Conservation (phyloP, 768 basidiomycete genomes). For the Cystobasidiopsis lactophilus region DNA sequence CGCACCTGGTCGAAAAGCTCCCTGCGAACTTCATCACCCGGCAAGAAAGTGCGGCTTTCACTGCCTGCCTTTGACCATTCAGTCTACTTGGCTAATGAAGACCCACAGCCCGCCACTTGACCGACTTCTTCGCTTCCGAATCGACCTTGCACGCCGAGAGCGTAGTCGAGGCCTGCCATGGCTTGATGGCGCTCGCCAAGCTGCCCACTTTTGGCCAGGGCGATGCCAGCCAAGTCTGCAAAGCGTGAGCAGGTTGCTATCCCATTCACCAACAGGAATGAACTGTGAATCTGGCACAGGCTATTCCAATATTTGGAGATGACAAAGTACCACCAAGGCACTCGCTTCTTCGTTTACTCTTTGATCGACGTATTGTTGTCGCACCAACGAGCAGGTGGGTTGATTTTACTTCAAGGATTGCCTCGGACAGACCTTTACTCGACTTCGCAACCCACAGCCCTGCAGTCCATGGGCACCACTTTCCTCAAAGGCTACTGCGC, state of each 20-base stretch:
- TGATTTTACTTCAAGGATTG: too few species aligned
- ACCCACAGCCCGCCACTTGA: constrained; percentile 50
- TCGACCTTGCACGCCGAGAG: constrained; percentile 47
- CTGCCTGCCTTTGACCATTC: neutral
- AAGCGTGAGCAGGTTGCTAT: constrained; percentile 34
- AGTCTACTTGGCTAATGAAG: neutral
- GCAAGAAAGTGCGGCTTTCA: constrained; percentile 49
- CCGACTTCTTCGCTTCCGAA: constrained; percentile 62
- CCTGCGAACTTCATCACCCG: constrained; percentile 45
- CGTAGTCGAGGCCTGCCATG: constrained; percentile 56
- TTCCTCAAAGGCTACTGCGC: constrained; percentile 55
- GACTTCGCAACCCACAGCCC: constrained; percentile 27
- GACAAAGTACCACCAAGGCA: constrained; percentile 57
- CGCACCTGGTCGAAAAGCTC: constrained; percentile 41
- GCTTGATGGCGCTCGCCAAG: constrained; percentile 43
- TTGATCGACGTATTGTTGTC: constrained; percentile 61
- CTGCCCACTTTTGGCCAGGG: constrained; percentile 40
- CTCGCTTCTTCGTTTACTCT: constrained; percentile 55
- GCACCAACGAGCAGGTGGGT: constrained; percentile 28
- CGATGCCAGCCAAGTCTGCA: constrained; percentile 40
- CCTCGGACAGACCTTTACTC: neutral
- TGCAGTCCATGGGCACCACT: constrained; percentile 46
- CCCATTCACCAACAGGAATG: too few species aligned
- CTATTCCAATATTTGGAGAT: constrained; percentile 58
- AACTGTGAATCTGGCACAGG: constrained; percentile 26